Conservation (phyloP, 2,329 filamentous ascomycete genomes). For the Exophiala sp. region DNA sequence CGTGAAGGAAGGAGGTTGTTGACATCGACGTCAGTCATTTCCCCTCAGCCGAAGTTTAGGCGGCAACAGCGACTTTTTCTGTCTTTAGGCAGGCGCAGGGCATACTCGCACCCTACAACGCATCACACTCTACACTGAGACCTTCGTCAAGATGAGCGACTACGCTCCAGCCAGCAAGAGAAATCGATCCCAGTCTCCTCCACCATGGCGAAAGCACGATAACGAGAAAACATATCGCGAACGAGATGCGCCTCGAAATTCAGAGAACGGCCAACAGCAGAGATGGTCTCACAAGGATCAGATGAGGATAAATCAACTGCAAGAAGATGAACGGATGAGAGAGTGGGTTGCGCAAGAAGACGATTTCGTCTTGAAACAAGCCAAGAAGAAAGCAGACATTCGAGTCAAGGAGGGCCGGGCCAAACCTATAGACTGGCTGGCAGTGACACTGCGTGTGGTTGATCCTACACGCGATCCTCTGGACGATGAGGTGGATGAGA, state of each 20-base stretch:
- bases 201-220: constrained; percentile 35
- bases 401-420: constrained; percentile 87
- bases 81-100: background rate
- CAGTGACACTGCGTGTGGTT: constrained; percentile 83
- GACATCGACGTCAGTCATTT: too few species aligned
- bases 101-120: background rate
- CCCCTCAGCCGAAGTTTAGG: background rate
- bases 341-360: constrained; percentile 93
- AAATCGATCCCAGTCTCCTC: constrained; percentile 42
- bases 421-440: constrained; percentile 88
- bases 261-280: constrained; percentile 13
- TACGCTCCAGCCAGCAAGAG: constrained; percentile 31
- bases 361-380: constrained; percentile 90
- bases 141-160: constrained; percentile 27
- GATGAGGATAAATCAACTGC: constrained; percentile 52
- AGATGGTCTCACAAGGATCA: constrained; percentile 39
- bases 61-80: background rate
- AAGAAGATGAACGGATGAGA: constrained; percentile 72
- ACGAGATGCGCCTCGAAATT: constrained; percentile 5
- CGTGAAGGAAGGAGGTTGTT: too few species aligned
- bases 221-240: constrained; percentile 14
- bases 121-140: background rate
- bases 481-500: constrained; percentile 77
- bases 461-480: constrained; percentile 75
- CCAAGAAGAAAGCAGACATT: constrained; percentile 96